Base-by-base conservation (phyloP, 345 rosid genomes). In the Trapa bicornis region DNA sequence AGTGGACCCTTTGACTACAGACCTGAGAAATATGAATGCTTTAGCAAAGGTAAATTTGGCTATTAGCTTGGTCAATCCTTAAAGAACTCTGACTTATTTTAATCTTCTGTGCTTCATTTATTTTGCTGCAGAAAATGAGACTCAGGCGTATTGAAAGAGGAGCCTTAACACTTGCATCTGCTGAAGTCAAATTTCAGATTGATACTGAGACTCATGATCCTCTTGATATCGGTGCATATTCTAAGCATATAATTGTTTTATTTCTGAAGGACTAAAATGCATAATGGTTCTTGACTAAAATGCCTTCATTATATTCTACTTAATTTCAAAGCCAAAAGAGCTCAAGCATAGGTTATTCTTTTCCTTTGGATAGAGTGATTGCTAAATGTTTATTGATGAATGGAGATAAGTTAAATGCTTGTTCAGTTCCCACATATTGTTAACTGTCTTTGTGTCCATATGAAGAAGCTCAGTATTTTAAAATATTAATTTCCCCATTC, bases 151-250 rank as follows among this genome's bases (percentile, higher is more conserved):
- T 89, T 35, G 86, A 87, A 60, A 89, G 93, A 80, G 99, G 99
- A 85, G 99, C 96, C 64, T 67, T 94, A 72, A 91, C 96, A 75
- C 97, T 94, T 80, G 99, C 99, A 72, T 94, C 97, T 69, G 96
- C 97, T 14, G 97, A 94, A 81, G 97, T 94, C 70, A 94, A 91
- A 81, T 91, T 91, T 82, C 93, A 91, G 82, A 91, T 94, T 71
- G 99, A 94, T 81, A 91, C 99, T 0, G 99, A 94, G 84, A 91
- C 97, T 77, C 99, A 91, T 76, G 99, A 94, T 75, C 99, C 99
- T 72, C 96, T 94, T 65, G 97, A 91, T 75, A 85, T 94, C 65
- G 99, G 97, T 94, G 78, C 66, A 84, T 75, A 68, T 56, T 69
- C 62, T 54, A 52, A 67, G 47, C 22, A 71, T 43, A 35, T 13